phyloP scores from a whole-genome alignment of 306 rosid genomes.

The Trifolium repens region DNA sequence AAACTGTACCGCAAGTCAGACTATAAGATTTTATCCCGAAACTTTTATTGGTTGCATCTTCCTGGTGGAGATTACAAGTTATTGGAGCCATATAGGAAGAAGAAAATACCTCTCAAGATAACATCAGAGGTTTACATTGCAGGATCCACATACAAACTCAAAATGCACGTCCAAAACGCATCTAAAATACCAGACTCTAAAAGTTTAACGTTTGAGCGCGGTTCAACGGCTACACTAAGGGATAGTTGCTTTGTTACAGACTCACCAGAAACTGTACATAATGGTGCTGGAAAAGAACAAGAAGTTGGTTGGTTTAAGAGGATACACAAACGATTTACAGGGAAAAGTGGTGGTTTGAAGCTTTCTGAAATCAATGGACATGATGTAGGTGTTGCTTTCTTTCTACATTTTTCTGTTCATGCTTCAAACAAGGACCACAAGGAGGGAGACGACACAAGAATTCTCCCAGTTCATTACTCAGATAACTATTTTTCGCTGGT shows the following conservation, averaged over 20 bases:
- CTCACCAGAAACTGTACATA: constrained; percentile 36
- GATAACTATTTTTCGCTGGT: constrained; percentile 95
- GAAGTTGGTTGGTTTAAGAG: constrained; percentile 58
- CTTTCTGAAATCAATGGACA: constrained; percentile 63
- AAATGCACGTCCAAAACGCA: constrained; percentile 70
- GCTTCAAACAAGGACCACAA: constrained; percentile 53
- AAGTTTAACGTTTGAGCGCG: constrained; percentile 45
- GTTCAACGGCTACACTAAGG: constrained; percentile 45
- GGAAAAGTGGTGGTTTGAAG: constrained; percentile 49
- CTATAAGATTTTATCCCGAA: constrained; percentile 67
- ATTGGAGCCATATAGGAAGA: constrained; percentile 74
- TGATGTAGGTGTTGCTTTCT: constrained; percentile 84
- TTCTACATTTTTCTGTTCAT: constrained; percentile 86
- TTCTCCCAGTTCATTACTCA: constrained; percentile 90
- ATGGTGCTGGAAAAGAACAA: constrained; percentile 38
- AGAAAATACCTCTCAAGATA: constrained; percentile 76
- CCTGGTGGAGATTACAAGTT: constrained; percentile 84
- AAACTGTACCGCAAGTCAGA: constrained; percentile 70
- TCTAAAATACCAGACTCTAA: constrained; percentile 58
- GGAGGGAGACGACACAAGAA: constrained; percentile 84
- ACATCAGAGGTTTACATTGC: constrained; percentile 59
- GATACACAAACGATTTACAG: constrained; percentile 51
- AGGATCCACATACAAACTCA: constrained; percentile 66
- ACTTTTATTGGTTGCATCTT: constrained; percentile 90
- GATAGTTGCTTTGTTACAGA: constrained; percentile 46